A percentile compares a stretch with the other conserved stretches of the same genome.
Conservation (phyloP, 1,284 basidiomycete species). For the Moesziomyces aphidis region DNA sequence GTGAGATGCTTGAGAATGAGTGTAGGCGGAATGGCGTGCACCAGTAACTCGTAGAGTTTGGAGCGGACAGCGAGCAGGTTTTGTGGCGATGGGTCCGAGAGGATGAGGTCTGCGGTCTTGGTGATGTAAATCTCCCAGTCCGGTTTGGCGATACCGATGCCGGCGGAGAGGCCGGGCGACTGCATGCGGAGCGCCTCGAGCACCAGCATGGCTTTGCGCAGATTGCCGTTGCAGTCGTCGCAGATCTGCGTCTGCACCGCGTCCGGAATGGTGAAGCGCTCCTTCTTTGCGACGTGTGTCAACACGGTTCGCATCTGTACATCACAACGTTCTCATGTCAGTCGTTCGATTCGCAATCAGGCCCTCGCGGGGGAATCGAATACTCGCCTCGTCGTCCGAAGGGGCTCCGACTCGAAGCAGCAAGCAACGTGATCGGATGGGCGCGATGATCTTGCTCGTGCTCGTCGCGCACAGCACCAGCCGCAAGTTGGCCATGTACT, state of each 20-base stretch:
- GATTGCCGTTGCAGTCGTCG: constrained; percentile 85
- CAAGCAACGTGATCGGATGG: constrained; percentile 94
- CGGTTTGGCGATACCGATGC: constrained; percentile 83
- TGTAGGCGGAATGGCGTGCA: constrained; percentile 97
- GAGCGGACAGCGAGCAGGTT: constrained; percentile 89
- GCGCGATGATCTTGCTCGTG: constrained; percentile 95
- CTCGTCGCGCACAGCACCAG: constrained; percentile 98
- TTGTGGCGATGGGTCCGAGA: constrained; percentile 92
- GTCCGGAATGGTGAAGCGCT: constrained; percentile 82
- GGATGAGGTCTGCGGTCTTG: constrained; percentile 91
- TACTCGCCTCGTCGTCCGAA: constrained; percentile 73
- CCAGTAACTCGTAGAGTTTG: constrained; percentile 94
- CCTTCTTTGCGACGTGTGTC: constrained; percentile 80
- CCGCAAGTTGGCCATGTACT: constrained; percentile 97
- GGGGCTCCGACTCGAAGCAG: constrained; percentile 94
- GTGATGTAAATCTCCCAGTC: constrained; percentile 99
- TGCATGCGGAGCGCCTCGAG: constrained; percentile 93
- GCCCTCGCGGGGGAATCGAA: no score
- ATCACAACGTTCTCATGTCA: background rate
- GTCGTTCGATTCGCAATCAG: background rate
- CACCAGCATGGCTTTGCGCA: constrained; percentile 92
- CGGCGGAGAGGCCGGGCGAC: constrained; percentile 70
- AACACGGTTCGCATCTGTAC: constrained; percentile 83
- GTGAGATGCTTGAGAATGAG: constrained; percentile 70
- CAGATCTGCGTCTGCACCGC: constrained; percentile 81